Percentiles rank a stretch among this genome's conserved stretches.
Evolutionary conservation across 176 grass and related monocot species (phyloP).

Genomic region (Dendrocalamus sinicus): DNA sequence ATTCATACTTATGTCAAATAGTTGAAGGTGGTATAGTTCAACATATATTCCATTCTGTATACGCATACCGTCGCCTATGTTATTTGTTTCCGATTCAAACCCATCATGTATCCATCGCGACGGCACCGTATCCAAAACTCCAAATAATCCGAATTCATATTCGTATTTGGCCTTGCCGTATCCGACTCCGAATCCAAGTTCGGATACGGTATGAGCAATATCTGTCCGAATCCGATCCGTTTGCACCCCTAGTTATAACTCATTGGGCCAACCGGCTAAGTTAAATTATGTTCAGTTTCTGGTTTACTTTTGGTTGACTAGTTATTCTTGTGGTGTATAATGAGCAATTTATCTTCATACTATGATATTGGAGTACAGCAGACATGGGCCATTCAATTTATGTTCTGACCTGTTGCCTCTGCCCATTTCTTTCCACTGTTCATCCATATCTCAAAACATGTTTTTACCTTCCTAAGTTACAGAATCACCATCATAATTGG

Average conservation of each 20-base stretch:
- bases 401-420: neutral
- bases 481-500: neutral
- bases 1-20: too few relatives aligned
- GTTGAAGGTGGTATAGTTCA: too few relatives aligned
- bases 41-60: too few relatives aligned
- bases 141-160: too few relatives aligned
- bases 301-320: neutral
- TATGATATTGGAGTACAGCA: constrained; percentile 23
- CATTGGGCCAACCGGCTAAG: neutral
- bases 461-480: constrained; percentile 20
- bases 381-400: constrained; percentile 23
- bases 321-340: neutral
- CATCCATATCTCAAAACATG: neutral
- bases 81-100: too few relatives aligned
- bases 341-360: neutral
- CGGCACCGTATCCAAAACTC: too few relatives aligned
- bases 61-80: too few relatives aligned
- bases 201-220: too few relatives aligned
- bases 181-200: too few relatives aligned
- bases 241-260: neutral
- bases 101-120: too few relatives aligned
- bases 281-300: neutral
- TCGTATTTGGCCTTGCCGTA: too few relatives aligned
- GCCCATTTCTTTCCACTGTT: neutral
- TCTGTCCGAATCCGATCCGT: too few relatives aligned